A percentile compares a stretch with the other conserved stretches of the same genome.
These are phyloP conservation scores for Diutina catenulata DNA, from an alignment of 1,139 yeast genomes.

Conservation along the genomic window DNA sequence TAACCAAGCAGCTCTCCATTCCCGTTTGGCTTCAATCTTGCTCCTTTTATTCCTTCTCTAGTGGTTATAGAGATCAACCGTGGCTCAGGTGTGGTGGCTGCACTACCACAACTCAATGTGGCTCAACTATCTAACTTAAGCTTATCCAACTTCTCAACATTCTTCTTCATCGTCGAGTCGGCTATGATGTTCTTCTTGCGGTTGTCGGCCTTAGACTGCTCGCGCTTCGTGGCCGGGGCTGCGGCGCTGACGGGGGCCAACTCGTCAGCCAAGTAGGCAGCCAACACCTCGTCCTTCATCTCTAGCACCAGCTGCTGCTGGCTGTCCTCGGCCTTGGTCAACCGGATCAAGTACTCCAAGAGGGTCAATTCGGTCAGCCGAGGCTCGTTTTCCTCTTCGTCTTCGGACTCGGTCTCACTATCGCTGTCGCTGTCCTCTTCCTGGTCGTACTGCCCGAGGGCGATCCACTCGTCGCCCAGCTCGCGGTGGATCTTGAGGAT, in stretches of 20 bases:
- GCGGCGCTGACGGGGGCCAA: neutral
- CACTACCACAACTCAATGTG: too few relatives aligned
- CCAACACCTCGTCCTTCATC: conserved; percentile 56
- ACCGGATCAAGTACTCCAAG: conserved; percentile 53
- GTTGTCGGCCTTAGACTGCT: neutral
- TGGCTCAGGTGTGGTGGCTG: too few relatives aligned
- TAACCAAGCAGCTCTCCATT: too few relatives aligned
- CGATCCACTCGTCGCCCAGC: conserved; percentile 36
- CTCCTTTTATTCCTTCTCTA: too few relatives aligned
- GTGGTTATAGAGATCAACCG: too few relatives aligned
- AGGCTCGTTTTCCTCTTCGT: conserved; percentile 20
- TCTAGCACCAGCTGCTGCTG: conserved; percentile 46
- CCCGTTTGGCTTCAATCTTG: too few relatives aligned
- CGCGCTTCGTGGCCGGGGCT: neutral
- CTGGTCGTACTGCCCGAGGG: conserved; percentile 35
- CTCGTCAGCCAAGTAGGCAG: conserved; percentile 55
- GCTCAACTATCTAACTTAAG: neutral
- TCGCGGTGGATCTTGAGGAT: conserved; percentile 35
- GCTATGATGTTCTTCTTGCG: neutral
- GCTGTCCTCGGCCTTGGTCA: conserved; percentile 49
- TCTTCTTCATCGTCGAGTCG: neutral
- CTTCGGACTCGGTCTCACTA: conserved; percentile 14
- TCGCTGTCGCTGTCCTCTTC: conserved; percentile 17
- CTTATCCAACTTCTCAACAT: neutral
- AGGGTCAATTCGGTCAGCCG: conserved; percentile 23